Evolutionary conservation across 1,284 basidiomycete genomes (phyloP).

Genomic region (Ceraceosorus bombacis): DNA sequence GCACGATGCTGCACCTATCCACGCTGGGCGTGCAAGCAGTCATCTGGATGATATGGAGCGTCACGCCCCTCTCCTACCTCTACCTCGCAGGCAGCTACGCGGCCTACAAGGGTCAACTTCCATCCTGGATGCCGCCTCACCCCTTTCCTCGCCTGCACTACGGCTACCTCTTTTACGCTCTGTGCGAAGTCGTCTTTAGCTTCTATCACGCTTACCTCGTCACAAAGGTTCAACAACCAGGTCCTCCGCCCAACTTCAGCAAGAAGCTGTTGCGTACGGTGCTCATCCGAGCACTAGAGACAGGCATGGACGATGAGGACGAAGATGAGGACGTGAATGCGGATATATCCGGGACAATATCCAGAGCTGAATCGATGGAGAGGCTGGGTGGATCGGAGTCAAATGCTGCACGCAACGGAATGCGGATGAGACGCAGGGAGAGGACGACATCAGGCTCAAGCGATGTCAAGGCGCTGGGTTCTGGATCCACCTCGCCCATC

Average conservation of each 20-base stretch:
- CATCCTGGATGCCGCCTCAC: not conserved
- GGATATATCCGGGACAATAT: not conserved
- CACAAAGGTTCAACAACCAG: conserved; percentile 22
- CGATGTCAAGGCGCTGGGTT: not conserved
- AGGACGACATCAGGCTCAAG: not conserved
- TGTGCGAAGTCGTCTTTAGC: conserved; percentile 32
- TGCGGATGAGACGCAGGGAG: no score
- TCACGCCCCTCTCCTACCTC: conserved; percentile 34
- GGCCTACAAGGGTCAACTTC: conserved; percentile 7
- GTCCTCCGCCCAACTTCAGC: conserved; percentile 22
- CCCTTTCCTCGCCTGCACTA: conserved; percentile 13
- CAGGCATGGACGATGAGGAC: conserved; percentile 20
- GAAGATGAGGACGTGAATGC: not conserved
- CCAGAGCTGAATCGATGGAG: not conserved
- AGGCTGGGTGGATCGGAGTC: no score
- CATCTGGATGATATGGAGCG: conserved; percentile 29
- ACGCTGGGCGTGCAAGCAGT: conserved; percentile 4
- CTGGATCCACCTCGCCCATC: not conserved
- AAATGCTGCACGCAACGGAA: no score
- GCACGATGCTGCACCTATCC: no score
- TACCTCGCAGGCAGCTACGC: conserved; percentile 6
- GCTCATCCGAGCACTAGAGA: conserved; percentile 25
- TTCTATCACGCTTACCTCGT: conserved; percentile 29
- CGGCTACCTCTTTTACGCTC: conserved; percentile 20
- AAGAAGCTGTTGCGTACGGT: conserved; percentile 24